Base-by-base conservation (phyloP, 176 grass and related monocot species). In the Rhynchospora tenuis region DNA sequence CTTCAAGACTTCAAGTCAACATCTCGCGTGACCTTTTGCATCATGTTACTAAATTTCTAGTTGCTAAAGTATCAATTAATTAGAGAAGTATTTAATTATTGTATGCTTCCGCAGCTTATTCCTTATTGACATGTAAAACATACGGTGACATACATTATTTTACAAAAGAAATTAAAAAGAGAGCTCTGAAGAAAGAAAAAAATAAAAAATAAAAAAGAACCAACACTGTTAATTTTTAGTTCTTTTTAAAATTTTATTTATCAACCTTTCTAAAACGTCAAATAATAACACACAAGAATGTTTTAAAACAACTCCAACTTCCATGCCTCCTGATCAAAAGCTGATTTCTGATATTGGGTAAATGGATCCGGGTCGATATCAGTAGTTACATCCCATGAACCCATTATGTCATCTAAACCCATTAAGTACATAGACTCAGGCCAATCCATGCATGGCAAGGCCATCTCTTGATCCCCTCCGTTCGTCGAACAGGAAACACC, bases 391-490 rank as follows among this genome's bases (percentile, higher is more conserved):
- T 78, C 57, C 27, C 60, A 82, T 11, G 64, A 81, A n/a, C 82
- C 60, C 52, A 82, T 86, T 72, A 89, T 83, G 48, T 94, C 91
- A 69, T 92, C 90, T 47, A 91, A 83, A 73, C 86, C 87, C 63
- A 59, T 91, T 52, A 92, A 31, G 84, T 85, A 94, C 85, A 90
- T 90, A 16, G 91, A 84, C 19, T 97, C 91, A 6, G 94, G 88
- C 94, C 94, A 97, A 83, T 76, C 91, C 88, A 89, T 83, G 79
- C 88, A 82, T 81, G 89, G 69, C 50, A 84, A 55, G 14, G 82
- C 84, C 88, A 92, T 91, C 46, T 92, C 84, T 4, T 71, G 82
- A 56, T 87, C 86, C 10, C 33, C 81, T 82, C 44, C 46, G 10
- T 74, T 84, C 16, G 50, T 42, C 23, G 80, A 82, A 82, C 80